Evolutionary conservation across 805 yeast species (phyloP), one percentile per base, ranked within the genome.

Genomic region (Barnettozyma sucrosica): DNA sequence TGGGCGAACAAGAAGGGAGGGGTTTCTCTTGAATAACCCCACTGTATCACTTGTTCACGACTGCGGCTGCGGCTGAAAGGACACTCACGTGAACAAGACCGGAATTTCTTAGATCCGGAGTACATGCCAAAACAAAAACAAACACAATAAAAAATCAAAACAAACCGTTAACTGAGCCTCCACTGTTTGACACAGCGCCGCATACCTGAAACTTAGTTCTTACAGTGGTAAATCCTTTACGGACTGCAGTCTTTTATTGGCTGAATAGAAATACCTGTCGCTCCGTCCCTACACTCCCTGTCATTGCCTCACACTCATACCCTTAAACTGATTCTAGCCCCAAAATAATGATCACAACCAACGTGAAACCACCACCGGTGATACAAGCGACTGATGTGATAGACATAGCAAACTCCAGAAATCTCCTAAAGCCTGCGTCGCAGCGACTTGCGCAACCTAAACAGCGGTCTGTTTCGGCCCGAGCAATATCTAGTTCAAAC

Each of bases 381-480:
- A 32, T 42, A 5, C 32, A 42, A 28, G 40, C 36, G 39, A 44
- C 39, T 34, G 57, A 52, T 7, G 38, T 51, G 6, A 49, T 61
- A 4, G 65, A 61, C 25, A 54, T 61, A 13, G 43, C 56, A 3
- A 54, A 52, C 16, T 45, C 57, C 3, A 53, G 61, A 26, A 55
- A 50, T n/a, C 51, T 56, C 2, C 44, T 61, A 25, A 54, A 43
- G 26, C 51, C 59, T 7, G 54, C 55, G 4, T 54, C 56, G 2
- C 50, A 52, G 18, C 48, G 53, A 4, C 43, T 45, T 6, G 44
- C 54, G 8, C 58, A 58, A 1, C 62, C 62, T 30, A 45, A 58
- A 18, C 55, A 52, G 41, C 45, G 58, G 36, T 59, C 65, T 11
- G 42, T 56, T 3, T 57, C 59, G 13, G 28, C 46, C 33, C 30